These are phyloP conservation scores for Ruellia speciosa DNA, from an alignment of 305 asterid species.

Conservation along the genomic window DNA sequence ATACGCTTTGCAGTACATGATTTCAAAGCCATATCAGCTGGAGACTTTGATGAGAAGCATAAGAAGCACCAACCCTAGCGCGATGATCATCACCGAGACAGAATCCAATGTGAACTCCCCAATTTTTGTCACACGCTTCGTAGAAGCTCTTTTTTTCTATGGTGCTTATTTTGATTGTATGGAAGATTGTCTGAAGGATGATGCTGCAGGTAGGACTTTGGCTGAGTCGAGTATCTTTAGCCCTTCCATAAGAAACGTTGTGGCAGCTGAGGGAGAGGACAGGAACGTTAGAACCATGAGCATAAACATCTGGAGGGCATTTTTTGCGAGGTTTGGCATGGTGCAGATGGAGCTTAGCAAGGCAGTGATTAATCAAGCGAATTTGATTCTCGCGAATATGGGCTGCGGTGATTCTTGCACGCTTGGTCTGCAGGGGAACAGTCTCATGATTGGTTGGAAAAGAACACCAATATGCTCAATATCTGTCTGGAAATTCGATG, in stretches of 20 bases:
- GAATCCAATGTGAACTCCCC: slow-evolving; percentile 28
- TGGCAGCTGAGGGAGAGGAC: slow-evolving; percentile 26
- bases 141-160: slow-evolving; percentile 28
- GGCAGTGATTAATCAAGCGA: slow-evolving; percentile 25
- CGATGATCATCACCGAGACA: slow-evolving; percentile 28
- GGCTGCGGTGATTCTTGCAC: slow-evolving; percentile 31
- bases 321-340: slow-evolving; percentile 25
- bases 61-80: slow-evolving; percentile 21
- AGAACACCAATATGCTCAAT: slow-evolving; percentile 42
- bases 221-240: slow-evolving; percentile 15
- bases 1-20: slow-evolving; percentile 10
- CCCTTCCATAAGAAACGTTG: slow-evolving; percentile 19
- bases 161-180: slow-evolving; percentile 31
- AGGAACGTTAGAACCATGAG: slow-evolving; percentile 23
- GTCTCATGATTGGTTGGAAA: slow-evolving; percentile 42
- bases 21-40: slow-evolving; percentile 15
- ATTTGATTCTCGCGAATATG: slow-evolving; percentile 25
- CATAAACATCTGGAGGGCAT: slow-evolving; percentile 29
- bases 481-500: slow-evolving; percentile 37
- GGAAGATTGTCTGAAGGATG: slow-evolving; percentile 23
- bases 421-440: slow-evolving; percentile 27
- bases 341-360: slow-evolving; percentile 25
- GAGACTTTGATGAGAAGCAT: slow-evolving; percentile 20
- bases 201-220: slow-evolving; percentile 15
- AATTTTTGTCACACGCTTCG: slow-evolving; percentile 27